Evolutionary conservation across 2,329 filamentous ascomycete species (phyloP), one percentile per base, ranked within the genome.

Genomic region (Exophiala sp.): DNA sequence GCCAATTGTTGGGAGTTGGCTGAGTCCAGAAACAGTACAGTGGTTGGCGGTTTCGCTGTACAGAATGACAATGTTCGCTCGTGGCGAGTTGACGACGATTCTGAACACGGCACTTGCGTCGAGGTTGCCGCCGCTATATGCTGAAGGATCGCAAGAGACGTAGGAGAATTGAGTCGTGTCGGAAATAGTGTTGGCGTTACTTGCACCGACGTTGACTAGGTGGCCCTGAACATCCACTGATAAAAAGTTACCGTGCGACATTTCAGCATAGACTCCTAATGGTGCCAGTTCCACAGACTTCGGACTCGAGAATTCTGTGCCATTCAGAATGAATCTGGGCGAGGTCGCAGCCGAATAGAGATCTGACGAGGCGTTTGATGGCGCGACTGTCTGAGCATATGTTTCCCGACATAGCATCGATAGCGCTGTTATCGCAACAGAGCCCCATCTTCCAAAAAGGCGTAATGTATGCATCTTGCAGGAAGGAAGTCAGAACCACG

Each of bases 81-180:
- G 54, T 6, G 65, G 59, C 9, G 63, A 54, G 14, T 67, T 63
- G 52, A 73, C 59, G 33, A 71, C 65, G 49, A 65, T 66, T 38
- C 60, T 43, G 38, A 75, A 62, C 3, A 71, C 71, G 24, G 64
- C 59, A 50, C 63, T 66, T 8, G 66, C 70, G 58, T 66, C 63
- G 29, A 72, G 57, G 32, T 69, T 66, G n/a, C 71, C 72, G 11
- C 70, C 72, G 9, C 66, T 58, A 58, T 75, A 75, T 20, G 65
- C 67, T 34, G 65, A 63, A 1, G 63, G 56, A 57, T 76, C 73
- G 59, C 73, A 75, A 39, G 69, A 70, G 48, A 76, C 62, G 43
- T 71, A 70, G 47, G 71, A 71, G 52, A 76, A 62, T 32, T 62
- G 55, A 21, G 48, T 40, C 2, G 29, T 34, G 20, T 55, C 51